A percentile compares a stretch with the other conserved stretches of the same genome.
phyloP scores from a whole-genome alignment of 768 basidiomycete genomes.

The Galerina marginata region DNA sequence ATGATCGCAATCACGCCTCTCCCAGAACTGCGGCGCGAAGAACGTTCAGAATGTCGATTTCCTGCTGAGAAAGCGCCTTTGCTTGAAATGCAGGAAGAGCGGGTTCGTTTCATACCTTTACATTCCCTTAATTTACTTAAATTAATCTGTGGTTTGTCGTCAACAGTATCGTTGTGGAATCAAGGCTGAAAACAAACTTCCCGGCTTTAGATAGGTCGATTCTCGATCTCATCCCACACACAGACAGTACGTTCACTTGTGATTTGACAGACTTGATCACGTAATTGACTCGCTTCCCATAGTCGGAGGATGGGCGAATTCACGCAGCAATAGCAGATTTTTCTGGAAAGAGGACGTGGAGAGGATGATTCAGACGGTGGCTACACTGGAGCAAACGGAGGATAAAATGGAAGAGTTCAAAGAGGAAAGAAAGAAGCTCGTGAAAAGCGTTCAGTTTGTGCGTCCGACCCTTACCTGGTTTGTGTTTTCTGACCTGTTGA shows the following conservation, averaged over 20 bases:
- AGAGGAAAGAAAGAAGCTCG: neutral
- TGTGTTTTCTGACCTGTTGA: neutral
- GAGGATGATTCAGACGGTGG: neutral
- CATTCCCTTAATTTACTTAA: no score
- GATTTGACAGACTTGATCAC: no score
- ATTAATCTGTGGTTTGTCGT: no score
- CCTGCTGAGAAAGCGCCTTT: slow-evolving; percentile 13
- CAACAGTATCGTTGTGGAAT: no score
- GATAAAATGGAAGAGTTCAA: neutral
- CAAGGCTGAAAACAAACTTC: no score
- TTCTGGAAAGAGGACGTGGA: neutral
- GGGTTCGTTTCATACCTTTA: neutral
- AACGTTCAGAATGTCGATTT: slow-evolving; percentile 11
- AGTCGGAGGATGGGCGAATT: no score
- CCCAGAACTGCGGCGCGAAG: slow-evolving; percentile 6
- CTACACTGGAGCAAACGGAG: neutral
- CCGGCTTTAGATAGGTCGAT: no score
- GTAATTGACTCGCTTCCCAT: no score
- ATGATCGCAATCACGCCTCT: neutral
- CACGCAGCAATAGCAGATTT: no score
- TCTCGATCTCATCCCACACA: no score
- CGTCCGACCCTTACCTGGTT: neutral
- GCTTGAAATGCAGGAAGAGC: slow-evolving; percentile 6
- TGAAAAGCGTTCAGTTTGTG: neutral
- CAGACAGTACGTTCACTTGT: no score